phyloP scores from a whole-genome alignment of 108 stramenopile genomes.

The Fragilaria crotonensis region DNA sequence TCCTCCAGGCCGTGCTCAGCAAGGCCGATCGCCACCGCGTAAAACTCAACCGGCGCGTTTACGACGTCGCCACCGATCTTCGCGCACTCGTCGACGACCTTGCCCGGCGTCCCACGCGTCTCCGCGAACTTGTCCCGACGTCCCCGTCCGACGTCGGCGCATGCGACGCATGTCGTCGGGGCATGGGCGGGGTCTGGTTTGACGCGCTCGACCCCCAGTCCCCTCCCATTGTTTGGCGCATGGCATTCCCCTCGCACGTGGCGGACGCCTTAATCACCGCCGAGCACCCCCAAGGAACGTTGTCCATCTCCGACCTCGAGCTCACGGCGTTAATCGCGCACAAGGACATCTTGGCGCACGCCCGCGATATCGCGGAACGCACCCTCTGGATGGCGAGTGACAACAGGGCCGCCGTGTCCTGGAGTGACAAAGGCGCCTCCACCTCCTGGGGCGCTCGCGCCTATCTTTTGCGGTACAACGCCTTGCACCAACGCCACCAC shows the following conservation, averaged over 20 bases:
- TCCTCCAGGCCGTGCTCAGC: conserved; percentile 27
- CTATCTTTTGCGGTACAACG: neutral
- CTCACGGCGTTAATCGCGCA: conserved; percentile 8
- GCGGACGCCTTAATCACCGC: neutral
- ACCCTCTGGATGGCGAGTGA: conserved; percentile 2
- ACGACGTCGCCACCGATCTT: conserved; percentile 25
- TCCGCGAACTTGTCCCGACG: no score
- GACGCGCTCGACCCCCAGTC: neutral
- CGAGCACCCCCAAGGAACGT: conserved; percentile 9
- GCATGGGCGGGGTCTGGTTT: no score
- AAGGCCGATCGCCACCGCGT: neutral
- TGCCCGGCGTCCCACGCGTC: conserved; percentile 8
- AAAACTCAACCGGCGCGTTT: conserved; percentile 11
- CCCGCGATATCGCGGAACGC: conserved; percentile 5
- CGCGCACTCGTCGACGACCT: conserved; percentile 12
- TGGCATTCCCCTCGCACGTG: neutral
- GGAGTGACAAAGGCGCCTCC: conserved; percentile 7
- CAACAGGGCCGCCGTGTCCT: conserved; percentile 8
- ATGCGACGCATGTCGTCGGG: no score
- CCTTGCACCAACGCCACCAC: conserved; percentile 9
- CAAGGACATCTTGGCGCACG: conserved; percentile 11
- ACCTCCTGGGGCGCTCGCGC: no score
- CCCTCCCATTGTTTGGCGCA: conserved; percentile 6
- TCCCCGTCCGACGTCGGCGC: no score
- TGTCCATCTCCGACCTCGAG: conserved; percentile 17